Conservation (phyloP, 2,329 filamentous ascomycete genomes). For the Cadophora gregata region DNA sequence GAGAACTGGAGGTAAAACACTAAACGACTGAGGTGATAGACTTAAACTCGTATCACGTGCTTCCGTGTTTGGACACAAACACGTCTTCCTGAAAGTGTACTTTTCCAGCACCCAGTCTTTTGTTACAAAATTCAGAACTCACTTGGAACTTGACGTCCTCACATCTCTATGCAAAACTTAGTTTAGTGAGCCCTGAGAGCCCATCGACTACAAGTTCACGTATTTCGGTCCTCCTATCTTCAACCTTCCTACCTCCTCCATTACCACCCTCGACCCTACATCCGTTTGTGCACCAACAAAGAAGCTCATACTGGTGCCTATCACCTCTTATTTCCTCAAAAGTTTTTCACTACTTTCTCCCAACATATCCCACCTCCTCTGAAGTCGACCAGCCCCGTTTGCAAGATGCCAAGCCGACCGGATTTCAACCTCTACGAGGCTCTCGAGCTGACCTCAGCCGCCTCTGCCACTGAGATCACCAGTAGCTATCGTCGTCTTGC, state of each 20-base stretch:
- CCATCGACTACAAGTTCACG: not conserved
- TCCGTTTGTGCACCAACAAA: conserved; percentile 1
- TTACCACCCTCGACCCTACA: not conserved
- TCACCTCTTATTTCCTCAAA: not conserved
- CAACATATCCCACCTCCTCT: not conserved
- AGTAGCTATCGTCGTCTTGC: conserved; percentile 30
- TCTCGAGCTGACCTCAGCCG: conserved; percentile 24
- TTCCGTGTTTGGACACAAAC: not conserved
- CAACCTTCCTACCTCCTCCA: not conserved
- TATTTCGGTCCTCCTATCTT: not conserved
- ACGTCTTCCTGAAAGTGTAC: not conserved
- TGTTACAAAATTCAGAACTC: not conserved
- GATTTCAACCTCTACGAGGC: conserved; percentile 30
- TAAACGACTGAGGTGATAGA: not conserved
- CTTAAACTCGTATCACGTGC: not conserved
- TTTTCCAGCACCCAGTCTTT: not conserved
- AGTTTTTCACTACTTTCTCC: not conserved
- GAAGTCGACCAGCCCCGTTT: not conserved
- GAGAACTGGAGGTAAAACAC: not conserved
- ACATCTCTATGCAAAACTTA: not conserved
- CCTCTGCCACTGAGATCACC: conserved; percentile 29
- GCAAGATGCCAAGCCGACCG: conserved; percentile 27
- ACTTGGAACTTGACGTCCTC: not conserved
- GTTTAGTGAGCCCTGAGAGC: not conserved
- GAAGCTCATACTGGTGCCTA: not conserved